Evolutionary conservation across 179 eudicot species (phyloP).

Genomic region (Camellia oleifera): DNA sequence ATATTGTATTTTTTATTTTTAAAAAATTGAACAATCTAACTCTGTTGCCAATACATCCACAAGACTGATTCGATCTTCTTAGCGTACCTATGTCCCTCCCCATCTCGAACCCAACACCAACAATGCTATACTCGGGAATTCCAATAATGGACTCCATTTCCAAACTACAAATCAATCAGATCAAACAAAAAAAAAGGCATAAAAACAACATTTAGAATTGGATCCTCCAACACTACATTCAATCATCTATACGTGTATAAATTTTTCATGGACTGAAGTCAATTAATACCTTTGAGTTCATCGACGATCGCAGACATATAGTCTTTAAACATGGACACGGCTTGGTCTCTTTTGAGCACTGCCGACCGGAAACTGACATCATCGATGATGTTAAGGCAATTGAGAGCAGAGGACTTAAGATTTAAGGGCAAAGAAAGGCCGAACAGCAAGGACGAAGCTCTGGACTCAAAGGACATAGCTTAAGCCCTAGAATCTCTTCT

Average conservation of each 20-base stretch:
- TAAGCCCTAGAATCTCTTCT: constrained; percentile 8
- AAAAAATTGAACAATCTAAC: constrained; percentile 21
- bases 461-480: constrained; percentile 30
- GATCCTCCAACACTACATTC: neutral
- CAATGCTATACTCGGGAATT: neutral
- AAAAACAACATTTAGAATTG: neutral
- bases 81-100: constrained; percentile 51
- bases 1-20: too few relatives aligned
- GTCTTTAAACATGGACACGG: constrained; percentile 28
- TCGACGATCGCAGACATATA: constrained; percentile 55
- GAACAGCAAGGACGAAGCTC: constrained; percentile 36
- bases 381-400: constrained; percentile 31
- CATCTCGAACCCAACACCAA: constrained; percentile 33
- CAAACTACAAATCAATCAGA: neutral
- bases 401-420: constrained; percentile 39
- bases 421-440: constrained; percentile 42
- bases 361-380: constrained; percentile 7
- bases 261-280: neutral
- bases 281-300: constrained; percentile 39
- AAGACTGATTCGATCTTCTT: constrained; percentile 27
- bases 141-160: neutral
- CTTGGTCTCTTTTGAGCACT: constrained; percentile 24
- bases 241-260: neutral
- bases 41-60: constrained; percentile 32
- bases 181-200: neutral